Conservation (phyloP, 139 green algal genomes). For the Monoraphidium neglectum region DNA sequence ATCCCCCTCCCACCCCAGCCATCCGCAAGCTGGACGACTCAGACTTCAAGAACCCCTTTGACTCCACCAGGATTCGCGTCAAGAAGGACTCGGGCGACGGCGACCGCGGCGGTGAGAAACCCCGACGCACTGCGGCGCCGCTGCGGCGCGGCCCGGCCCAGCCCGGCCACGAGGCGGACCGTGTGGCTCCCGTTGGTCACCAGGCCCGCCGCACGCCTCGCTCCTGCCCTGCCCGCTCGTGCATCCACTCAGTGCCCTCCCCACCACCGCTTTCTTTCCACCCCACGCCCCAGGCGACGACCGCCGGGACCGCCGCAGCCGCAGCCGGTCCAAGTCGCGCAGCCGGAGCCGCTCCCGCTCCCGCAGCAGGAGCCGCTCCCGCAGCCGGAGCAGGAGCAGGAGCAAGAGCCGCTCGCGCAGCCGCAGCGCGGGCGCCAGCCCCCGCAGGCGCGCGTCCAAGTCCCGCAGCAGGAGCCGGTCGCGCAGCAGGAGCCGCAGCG, state of each 20-base stretch:
- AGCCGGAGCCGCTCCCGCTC: conserved; percentile 1
- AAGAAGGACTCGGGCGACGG: conserved; percentile 14
- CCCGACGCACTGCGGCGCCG: too few relatives aligned
- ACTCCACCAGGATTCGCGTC: conserved; percentile 50
- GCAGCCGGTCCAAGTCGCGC: background rate
- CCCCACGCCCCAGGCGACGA: conserved; percentile 38
- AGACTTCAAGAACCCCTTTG: conserved; percentile 88
- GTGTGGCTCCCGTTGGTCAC: background rate
- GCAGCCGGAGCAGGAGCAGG: background rate
- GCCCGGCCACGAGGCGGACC: too few relatives aligned
- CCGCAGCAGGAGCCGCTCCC: conserved; percentile 6
- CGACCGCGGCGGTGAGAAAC: background rate
- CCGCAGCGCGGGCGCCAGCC: too few relatives aligned
- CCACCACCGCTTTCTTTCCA: conserved; percentile 21
- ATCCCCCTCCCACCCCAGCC: conserved; percentile 22
- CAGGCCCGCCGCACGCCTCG: background rate
- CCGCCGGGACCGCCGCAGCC: too few relatives aligned
- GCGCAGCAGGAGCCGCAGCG: background rate
- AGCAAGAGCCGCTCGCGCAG: background rate
- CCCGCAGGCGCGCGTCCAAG: background rate
- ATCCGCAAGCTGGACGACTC: conserved; percentile 70
- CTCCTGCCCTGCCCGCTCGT: background rate
- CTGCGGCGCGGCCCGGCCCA: background rate
- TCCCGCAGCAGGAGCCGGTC: conserved; percentile 2
- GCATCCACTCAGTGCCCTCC: background rate